Base-by-base conservation (phyloP, 495 filamentous ascomycete species). In the Xylaria grammica region DNA sequence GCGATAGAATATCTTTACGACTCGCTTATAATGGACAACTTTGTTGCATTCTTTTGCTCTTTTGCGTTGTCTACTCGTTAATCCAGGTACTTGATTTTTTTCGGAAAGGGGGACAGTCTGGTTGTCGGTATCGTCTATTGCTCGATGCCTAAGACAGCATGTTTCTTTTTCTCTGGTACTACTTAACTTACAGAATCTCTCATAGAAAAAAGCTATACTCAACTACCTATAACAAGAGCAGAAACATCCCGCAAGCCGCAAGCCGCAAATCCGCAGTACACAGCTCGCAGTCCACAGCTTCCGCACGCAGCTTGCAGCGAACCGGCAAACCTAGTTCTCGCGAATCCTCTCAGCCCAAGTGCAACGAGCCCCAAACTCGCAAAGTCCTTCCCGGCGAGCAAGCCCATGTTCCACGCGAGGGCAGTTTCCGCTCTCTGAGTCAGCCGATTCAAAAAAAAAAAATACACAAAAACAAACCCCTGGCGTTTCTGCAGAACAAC, bases 141-240 rank as follows among this genome's bases (percentile, higher is more conserved):
- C 54, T 45, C 54, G 38, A 44, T n/a, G 7, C n/a, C 38, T 30
- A 20, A 36, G 26, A 22, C 26, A 48, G 11, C 17, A 44, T 44
- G 30, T 45, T 57, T 59, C 27, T 36, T 59, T 19, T 48, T 34
- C 24, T 36, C 27, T 11, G 29, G n/a, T 34, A 34, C 56, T 34
- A 59, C 56, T 42, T 42, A 48, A 59, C 56, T 48, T 59, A 59
- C 56, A 59, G 56, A 22, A 7, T 48, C n/a, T 59, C 13, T 59
- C 26, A 59, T 24, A 59, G 34, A 57, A 59, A 48, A 22, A 22
- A 34, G 40, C 40, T 24, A 48, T 46, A 48, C 48, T 34, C 19
- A 9, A 48, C 19, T 48, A 11, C 17, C n/a, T 20, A 48, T 42
- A 46, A 34, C 36, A 42, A 17, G 24, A 59, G 48, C 13, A 44